phyloP scores from a whole-genome alignment of 2,329 filamentous ascomycete genomes.

The Aspergillus quadricinctus region DNA sequence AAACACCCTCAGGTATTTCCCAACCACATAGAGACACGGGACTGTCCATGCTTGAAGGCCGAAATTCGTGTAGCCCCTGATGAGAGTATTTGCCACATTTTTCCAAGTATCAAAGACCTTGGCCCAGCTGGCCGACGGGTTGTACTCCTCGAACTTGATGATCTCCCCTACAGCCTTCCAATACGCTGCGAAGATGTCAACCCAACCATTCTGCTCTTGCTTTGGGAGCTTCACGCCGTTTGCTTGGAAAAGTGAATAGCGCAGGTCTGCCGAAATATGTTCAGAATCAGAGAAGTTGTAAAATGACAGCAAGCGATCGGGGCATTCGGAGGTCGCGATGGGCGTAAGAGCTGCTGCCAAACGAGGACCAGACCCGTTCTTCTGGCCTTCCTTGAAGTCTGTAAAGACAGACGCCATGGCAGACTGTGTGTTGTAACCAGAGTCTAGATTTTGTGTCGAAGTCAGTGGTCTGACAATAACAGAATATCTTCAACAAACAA shows the following conservation, averaged over 20 bases:
- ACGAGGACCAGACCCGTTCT: conserved; percentile 61
- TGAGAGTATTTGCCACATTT: conserved; percentile 70
- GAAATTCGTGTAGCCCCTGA: conserved; percentile 73
- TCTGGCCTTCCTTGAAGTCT: conserved; percentile 68
- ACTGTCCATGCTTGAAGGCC: conserved; percentile 87
- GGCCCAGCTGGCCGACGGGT: conserved; percentile 61
- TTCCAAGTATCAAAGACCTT: conserved; percentile 87
- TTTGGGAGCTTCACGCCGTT: conserved; percentile 54
- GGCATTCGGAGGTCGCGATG: conserved; percentile 57
- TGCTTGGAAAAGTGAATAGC: conserved; percentile 63
- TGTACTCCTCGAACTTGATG: conserved; percentile 58
- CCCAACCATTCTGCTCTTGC: conserved; percentile 74
- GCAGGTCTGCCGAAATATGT: conserved; percentile 65
- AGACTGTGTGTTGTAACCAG: conserved; percentile 8
- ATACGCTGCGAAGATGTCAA: conserved; percentile 75
- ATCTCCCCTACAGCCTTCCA: conserved; percentile 79
- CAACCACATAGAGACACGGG: conserved; percentile 80
- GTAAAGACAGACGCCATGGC: conserved; percentile 69
- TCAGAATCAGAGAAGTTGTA: conserved; percentile 65
- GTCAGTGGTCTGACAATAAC: neutral
- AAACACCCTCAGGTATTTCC: conserved; percentile 80
- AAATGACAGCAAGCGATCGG: conserved; percentile 64
- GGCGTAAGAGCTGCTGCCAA: conserved; percentile 74
- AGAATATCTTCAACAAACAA: neutral
- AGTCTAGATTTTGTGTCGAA: neutral